Evolutionary conservation across 73 alveolate genomes (phyloP).

Genomic region (Loxodes magnus): DNA sequence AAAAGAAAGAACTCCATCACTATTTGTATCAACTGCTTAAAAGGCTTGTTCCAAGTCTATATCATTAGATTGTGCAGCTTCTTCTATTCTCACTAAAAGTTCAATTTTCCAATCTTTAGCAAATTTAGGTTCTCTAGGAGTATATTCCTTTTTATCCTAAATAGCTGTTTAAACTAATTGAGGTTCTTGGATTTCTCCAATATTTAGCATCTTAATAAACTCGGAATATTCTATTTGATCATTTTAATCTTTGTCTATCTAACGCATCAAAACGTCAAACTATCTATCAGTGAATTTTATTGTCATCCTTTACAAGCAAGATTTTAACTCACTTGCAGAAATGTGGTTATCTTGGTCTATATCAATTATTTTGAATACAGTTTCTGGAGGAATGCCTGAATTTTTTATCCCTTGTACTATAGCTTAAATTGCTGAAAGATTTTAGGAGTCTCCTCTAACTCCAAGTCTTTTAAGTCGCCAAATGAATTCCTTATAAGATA

Average conservation of each 20-base stretch:
- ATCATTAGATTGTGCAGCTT: not conserved
- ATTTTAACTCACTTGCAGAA: constrained; percentile 26
- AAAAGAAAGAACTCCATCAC: constrained; percentile 17
- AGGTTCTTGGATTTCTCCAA: constrained; percentile 2
- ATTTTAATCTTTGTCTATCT: constrained; percentile 38
- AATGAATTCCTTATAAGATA: no score
- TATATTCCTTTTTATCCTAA: not conserved
- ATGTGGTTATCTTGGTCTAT: constrained; percentile 34
- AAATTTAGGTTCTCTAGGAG: not conserved
- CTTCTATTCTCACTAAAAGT: not conserved
- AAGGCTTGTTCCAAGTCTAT: constrained; percentile 18
- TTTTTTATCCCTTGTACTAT: no score
- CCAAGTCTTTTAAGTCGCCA: no score
- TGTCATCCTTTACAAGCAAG: constrained; percentile 32
- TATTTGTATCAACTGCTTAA: constrained; percentile 23
- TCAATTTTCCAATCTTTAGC: constrained; percentile 10
- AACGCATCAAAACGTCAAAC: constrained; percentile 23
- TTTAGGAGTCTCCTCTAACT: no score
- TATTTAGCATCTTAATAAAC: constrained; percentile 1
- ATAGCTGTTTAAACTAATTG: not conserved
- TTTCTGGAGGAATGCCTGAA: no score
- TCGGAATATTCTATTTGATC: constrained; percentile 32
- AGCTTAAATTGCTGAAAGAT: no score
- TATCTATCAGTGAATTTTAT: constrained; percentile 24
- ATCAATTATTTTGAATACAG: constrained; percentile 47